A percentile compares a stretch with the other conserved stretches of the same genome.
Evolutionary conservation across 495 filamentous ascomycete genomes (phyloP).

Genomic region (Hypoxylon rickii): DNA sequence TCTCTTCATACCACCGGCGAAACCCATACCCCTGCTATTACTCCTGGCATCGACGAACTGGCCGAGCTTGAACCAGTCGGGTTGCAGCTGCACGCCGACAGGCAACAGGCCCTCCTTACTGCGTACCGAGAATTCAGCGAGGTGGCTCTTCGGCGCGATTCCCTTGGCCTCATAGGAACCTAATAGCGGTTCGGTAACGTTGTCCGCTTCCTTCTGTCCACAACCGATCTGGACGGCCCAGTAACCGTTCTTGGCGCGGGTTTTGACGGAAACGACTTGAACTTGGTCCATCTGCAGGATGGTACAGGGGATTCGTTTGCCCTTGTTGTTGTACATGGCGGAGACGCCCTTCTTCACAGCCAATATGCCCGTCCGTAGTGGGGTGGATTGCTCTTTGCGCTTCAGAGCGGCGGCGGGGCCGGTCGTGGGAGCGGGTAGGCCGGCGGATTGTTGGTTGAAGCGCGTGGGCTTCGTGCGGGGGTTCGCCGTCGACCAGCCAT

Average conservation of each 20-base stretch:
- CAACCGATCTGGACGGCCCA: constrained; percentile 87
- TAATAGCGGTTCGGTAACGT: constrained; percentile 76
- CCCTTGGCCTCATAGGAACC: constrained; percentile 82
- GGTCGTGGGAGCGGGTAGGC: constrained; percentile 63
- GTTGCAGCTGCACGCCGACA: constrained; percentile 72
- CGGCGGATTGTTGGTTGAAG: constrained; percentile 56
- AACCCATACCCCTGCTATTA: constrained; percentile 82
- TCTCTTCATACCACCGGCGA: constrained; percentile 96
- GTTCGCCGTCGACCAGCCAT: constrained; percentile 57
- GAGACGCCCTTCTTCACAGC: constrained; percentile 95
- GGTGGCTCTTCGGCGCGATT: constrained; percentile 76
- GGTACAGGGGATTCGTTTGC: constrained; percentile 81
- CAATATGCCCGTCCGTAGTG: constrained; percentile 79
- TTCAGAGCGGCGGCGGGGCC: constrained; percentile 79
- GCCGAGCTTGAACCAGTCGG: constrained; percentile 87
- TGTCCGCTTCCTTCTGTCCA: constrained; percentile 74
- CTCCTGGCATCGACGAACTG: constrained; percentile 87
- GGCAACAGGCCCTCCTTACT: constrained; percentile 70
- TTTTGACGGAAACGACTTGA: constrained; percentile 86
- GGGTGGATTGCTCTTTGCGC: constrained; percentile 75
- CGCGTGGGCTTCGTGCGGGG: constrained; percentile 43
- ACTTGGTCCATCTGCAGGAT: constrained; percentile 93
- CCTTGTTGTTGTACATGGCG: constrained; percentile 79
- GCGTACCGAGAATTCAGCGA: constrained; percentile 85
- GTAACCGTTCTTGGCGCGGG: constrained; percentile 78